Conservation (phyloP, 352 stramenopile genomes). For the Phytophthora ramorum region DNA sequence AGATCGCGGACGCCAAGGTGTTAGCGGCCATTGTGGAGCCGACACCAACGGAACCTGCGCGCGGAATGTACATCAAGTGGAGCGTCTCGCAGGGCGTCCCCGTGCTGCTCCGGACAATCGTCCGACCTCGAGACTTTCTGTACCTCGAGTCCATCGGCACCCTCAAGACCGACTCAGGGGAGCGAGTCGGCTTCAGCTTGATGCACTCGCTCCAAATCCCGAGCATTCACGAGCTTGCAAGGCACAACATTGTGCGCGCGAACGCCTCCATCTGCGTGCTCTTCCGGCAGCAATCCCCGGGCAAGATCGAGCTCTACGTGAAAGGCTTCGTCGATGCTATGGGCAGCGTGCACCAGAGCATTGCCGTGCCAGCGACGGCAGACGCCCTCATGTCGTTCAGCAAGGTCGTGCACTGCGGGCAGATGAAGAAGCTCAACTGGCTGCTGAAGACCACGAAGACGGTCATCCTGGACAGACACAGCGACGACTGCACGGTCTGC, state of each 20-base stretch:
- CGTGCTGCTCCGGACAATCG: constrained; percentile 36
- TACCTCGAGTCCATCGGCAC: constrained; percentile 54
- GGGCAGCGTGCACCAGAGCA: constrained; percentile 21
- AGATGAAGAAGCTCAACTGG: constrained; percentile 51
- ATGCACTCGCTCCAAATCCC: constrained; percentile 59
- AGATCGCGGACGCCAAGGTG: constrained; percentile 50
- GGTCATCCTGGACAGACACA: constrained; percentile 21
- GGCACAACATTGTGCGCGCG: constrained; percentile 41
- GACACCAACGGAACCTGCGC: constrained; percentile 48
- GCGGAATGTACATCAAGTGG: constrained; percentile 50
- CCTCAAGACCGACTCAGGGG: constrained; percentile 25
- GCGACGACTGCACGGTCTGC: constrained; percentile 24
- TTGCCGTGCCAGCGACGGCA: constrained; percentile 27
- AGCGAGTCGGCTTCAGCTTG: constrained; percentile 54
- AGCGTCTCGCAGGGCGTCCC: constrained; percentile 39
- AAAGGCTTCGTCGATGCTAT: constrained; percentile 41
- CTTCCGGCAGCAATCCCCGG: constrained; percentile 44
- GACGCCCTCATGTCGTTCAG: constrained; percentile 36
- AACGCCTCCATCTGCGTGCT: constrained; percentile 54
- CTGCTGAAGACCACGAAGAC: constrained; percentile 34
- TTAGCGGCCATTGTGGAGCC: constrained; percentile 47
- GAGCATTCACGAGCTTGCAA: constrained; percentile 31
- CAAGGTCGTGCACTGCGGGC: constrained; percentile 33
- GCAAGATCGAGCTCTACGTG: constrained; percentile 48
- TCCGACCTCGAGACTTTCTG: constrained; percentile 55